Conservation (phyloP, 805 yeast genomes). For the Wickerhamiella hasegawae region DNA sequence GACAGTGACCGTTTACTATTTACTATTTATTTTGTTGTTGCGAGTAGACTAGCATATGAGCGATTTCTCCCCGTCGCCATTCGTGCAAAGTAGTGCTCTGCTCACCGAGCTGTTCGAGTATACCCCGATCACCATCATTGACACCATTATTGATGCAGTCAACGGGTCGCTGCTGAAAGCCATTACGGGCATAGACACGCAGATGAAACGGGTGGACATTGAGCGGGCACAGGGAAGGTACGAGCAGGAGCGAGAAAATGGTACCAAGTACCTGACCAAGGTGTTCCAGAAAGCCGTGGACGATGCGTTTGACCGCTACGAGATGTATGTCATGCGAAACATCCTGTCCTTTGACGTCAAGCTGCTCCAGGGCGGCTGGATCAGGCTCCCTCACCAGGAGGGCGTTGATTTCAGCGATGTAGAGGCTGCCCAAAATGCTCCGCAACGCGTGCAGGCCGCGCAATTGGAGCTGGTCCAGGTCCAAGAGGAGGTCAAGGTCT, state of each 20-base stretch:
- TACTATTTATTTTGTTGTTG: no score
- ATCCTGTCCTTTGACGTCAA: slow-evolving; percentile 55
- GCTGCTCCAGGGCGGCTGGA: slow-evolving; percentile 46
- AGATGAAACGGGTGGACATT: slow-evolving; percentile 23
- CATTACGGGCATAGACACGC: slow-evolving; percentile 59
- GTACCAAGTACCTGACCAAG: slow-evolving; percentile 64
- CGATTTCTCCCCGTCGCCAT: no score
- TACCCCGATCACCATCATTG: slow-evolving; percentile 68
- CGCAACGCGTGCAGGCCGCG: not conserved
- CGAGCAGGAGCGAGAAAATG: slow-evolving; percentile 21
- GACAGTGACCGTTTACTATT: no score
- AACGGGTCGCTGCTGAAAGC: slow-evolving; percentile 73
- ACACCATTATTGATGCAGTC: slow-evolving; percentile 77
- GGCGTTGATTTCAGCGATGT: slow-evolving; percentile 17
- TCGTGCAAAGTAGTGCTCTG: slow-evolving; percentile 22
- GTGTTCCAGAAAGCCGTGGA: slow-evolving; percentile 64
- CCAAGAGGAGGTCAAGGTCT: not conserved
- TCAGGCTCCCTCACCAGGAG: slow-evolving; percentile 54
- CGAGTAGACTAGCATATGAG: no score
- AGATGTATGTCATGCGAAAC: slow-evolving; percentile 64
- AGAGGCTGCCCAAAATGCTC: not conserved
- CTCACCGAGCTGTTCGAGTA: slow-evolving; percentile 77
- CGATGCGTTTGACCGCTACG: slow-evolving; percentile 67
- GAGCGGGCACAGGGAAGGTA: slow-evolving; percentile 18
- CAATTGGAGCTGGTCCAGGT: not conserved